Evolutionary conservation across 225 moss, liverwort and hornwort genomes (phyloP), one percentile per base, ranked within the genome.

Genomic region (Polytrichum commune): DNA sequence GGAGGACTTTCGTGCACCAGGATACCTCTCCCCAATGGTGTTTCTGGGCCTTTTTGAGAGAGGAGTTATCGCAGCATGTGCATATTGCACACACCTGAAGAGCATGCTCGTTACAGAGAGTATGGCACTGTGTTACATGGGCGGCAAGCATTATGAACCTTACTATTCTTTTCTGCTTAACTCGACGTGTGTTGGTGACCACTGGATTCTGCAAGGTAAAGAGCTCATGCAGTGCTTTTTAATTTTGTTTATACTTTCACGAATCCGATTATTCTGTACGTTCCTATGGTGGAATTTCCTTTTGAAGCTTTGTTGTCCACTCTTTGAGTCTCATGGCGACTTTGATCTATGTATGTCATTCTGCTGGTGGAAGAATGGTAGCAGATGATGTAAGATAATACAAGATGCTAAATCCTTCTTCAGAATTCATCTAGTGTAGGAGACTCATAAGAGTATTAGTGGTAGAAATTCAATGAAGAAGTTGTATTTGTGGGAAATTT

Each of bases 21-120:
- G 54, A 1, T 69, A 57, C 16, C 28, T 80, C 25, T 54, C 77
- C 55, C 82, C 84, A 8, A 46, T 84, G 28, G 67, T 78, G 29
- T 88, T 77, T 75, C 27, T 84, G 73, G 78, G 79, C 1, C 60
- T 88, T 64, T 53, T 85, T 18, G 88, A 88, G 62, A 85, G 85
- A 57, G 75, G 71, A 18, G 68, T 78, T 27, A 76, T 85, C 7
- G 68, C 80, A 66, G 66, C 80, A 4, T 74, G 82, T 18, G 85
- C 88, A 8, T 71, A 54, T 32, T 56, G 55, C 6, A 78, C 77
- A 20, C 85, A 88, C 38, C 64, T 88, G 67, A 61, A 74, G 13
- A 72, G 69, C 22, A 54, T 82, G 19, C 20, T 85, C 54, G 26
- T 85, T 9, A 73, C 88, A 28, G 67, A 85, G 67, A 85, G 65